A percentile compares a stretch with the other conserved stretches of the same genome.
Evolutionary conservation across 73 alveolate genomes (phyloP).

Genomic region (Stentor coeruleus): DNA sequence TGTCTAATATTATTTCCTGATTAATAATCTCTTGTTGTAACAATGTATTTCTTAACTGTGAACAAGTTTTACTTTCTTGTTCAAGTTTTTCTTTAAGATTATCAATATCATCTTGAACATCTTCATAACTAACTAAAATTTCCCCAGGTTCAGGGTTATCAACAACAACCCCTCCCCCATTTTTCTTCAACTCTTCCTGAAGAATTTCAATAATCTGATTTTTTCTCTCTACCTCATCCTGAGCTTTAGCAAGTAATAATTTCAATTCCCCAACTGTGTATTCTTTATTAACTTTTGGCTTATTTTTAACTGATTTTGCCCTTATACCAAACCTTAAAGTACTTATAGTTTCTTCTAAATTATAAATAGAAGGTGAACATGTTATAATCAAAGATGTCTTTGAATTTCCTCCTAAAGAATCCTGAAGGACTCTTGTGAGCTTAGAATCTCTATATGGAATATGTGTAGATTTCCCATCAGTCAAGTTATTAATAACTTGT

Average conservation of each 20-base stretch:
- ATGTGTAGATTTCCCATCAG: slow-evolving; percentile 38
- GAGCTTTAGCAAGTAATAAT: slow-evolving; percentile 37
- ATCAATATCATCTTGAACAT: background rate
- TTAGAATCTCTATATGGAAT: slow-evolving; percentile 96
- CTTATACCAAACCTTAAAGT: slow-evolving; percentile 92
- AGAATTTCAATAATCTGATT: background rate
- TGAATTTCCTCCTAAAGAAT: slow-evolving; percentile 93
- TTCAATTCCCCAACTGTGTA: slow-evolving; percentile 65
- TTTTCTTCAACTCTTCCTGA: background rate
- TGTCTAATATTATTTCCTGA: background rate
- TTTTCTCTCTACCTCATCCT: slow-evolving; percentile 31
- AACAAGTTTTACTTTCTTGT: background rate
- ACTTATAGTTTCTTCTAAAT: slow-evolving; percentile 86
- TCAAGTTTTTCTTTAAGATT: background rate
- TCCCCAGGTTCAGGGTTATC: background rate
- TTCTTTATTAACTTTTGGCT: slow-evolving; percentile 67
- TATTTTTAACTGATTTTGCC: slow-evolving; percentile 91
- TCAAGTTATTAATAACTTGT: slow-evolving; percentile 67
- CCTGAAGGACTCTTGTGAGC: slow-evolving; percentile 91
- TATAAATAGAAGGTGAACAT: slow-evolving; percentile 68
- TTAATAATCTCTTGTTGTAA: background rate
- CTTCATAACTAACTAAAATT: background rate
- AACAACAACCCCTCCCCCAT: background rate
- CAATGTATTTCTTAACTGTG: background rate
- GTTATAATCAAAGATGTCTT: slow-evolving; percentile 87